phyloP scores from a whole-genome alignment of 352 stramenopile species.

The Elongisporangium prolatum region DNA sequence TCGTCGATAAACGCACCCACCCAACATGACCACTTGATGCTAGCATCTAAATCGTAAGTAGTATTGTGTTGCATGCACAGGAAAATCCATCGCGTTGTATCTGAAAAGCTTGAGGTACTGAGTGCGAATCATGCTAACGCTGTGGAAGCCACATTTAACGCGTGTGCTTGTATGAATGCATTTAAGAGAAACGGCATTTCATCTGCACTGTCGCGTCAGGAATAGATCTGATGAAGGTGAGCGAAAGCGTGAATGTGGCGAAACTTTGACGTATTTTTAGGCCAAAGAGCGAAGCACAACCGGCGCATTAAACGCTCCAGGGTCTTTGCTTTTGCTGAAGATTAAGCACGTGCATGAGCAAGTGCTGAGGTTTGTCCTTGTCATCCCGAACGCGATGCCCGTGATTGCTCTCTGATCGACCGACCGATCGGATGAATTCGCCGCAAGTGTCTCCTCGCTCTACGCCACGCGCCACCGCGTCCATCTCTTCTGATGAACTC shows the following conservation, averaged over 20 bases:
- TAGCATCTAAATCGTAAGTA: too few species aligned
- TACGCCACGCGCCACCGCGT: neutral
- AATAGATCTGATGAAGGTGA: neutral
- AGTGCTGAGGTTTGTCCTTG: neutral
- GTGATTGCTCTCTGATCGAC: neutral
- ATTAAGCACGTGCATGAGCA: neutral
- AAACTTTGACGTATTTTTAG: neutral
- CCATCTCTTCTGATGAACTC: constrained; percentile 30
- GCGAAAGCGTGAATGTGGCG: neutral
- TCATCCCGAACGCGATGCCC: neutral
- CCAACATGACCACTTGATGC: neutral
- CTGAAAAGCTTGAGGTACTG: too few species aligned
- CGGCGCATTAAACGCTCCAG: neutral
- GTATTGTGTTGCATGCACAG: too few species aligned
- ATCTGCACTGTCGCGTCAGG: neutral
- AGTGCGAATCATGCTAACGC: too few species aligned
- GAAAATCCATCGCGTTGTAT: too few species aligned
- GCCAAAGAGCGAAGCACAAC: neutral
- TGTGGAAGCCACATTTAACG: too few species aligned
- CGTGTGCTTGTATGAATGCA: too few species aligned
- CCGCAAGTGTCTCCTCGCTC: neutral
- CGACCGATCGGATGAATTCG: neutral
- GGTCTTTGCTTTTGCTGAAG: neutral
- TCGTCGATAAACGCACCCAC: neutral
- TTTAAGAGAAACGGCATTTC: neutral